phyloP scores from a whole-genome alignment of 805 yeast genomes.

The Maudiozyma serrabonitensis region DNA sequence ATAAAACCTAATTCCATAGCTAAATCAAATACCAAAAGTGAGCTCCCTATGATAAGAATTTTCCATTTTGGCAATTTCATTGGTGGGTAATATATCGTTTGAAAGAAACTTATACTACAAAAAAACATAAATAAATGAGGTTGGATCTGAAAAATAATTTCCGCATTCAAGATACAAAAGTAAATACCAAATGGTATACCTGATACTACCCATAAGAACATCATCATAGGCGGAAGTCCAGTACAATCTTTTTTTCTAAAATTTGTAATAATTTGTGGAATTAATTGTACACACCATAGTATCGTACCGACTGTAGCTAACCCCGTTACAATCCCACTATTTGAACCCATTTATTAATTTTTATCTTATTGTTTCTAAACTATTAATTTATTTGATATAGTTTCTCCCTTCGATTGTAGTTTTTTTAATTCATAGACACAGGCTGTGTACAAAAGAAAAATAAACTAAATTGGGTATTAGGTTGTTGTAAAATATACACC shows the following conservation, averaged over 20 bases:
- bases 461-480: too few species aligned
- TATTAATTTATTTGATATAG: too few species aligned
- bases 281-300: conserved; percentile 83
- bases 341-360: conserved; percentile 4
- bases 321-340: conserved; percentile 40
- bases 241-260: conserved; percentile 68
- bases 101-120: conserved; percentile 56
- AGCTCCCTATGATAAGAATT: conserved; percentile 29
- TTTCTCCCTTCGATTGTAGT: too few species aligned
- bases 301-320: conserved; percentile 85
- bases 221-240: conserved; percentile 84
- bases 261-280: conserved; percentile 77
- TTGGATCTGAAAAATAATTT: conserved; percentile 73
- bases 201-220: conserved; percentile 68
- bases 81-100: conserved; percentile 72
- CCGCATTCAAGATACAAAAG: conserved; percentile 60
- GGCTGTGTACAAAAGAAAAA: too few species aligned
- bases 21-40: conserved; percentile 37
- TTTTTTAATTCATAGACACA: too few species aligned
- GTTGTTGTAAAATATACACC: too few species aligned
- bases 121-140: conserved; percentile 75
- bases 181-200: conserved; percentile 86
- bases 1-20: conserved; percentile 66
- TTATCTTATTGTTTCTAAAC: too few species aligned
- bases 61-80: conserved; percentile 29